phyloP scores from a whole-genome alignment of 148 eudicot species.

The Fagopyrum tataricum region DNA sequence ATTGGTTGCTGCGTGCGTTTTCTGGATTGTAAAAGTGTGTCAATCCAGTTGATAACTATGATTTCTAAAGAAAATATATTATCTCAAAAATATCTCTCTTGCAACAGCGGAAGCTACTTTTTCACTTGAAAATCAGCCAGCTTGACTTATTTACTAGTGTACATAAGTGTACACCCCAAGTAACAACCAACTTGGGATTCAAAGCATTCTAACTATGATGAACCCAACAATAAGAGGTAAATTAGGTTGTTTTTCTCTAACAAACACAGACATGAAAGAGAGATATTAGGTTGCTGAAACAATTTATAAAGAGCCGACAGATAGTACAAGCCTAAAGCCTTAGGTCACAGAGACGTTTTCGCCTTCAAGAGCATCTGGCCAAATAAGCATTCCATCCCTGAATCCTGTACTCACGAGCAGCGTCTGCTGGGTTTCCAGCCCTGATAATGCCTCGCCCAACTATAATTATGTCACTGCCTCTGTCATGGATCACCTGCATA shows the following conservation, averaged over 20 bases:
- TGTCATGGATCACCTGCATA: slow-evolving; percentile 59
- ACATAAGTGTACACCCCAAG: neutral
- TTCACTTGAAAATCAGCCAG: neutral
- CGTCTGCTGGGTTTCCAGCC: slow-evolving; percentile 72
- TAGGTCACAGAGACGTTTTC: neutral
- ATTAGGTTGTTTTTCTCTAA: too few relatives aligned
- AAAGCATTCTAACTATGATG: neutral
- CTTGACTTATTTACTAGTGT: slow-evolving; percentile 1
- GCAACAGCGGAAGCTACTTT: too few relatives aligned
- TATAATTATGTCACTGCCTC: slow-evolving; percentile 92
- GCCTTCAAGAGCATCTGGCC: slow-evolving; percentile 28
- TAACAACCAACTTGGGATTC: neutral
- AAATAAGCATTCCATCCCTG: slow-evolving; percentile 96
- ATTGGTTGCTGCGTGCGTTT: neutral
- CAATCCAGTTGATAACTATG: neutral
- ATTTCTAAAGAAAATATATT: too few relatives aligned
- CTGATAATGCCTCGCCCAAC: slow-evolving; percentile 90
- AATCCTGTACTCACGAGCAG: slow-evolving; percentile 73
- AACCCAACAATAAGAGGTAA: neutral
- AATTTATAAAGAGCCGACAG: neutral
- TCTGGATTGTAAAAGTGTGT: neutral
- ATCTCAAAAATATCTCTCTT: too few relatives aligned
- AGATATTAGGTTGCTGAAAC: neutral
- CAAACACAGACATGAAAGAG: neutral
- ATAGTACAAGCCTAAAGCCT: neutral